phyloP scores from a whole-genome alignment of 2,329 filamentous ascomycete genomes.

The Aspergillus pseudonomiae region DNA sequence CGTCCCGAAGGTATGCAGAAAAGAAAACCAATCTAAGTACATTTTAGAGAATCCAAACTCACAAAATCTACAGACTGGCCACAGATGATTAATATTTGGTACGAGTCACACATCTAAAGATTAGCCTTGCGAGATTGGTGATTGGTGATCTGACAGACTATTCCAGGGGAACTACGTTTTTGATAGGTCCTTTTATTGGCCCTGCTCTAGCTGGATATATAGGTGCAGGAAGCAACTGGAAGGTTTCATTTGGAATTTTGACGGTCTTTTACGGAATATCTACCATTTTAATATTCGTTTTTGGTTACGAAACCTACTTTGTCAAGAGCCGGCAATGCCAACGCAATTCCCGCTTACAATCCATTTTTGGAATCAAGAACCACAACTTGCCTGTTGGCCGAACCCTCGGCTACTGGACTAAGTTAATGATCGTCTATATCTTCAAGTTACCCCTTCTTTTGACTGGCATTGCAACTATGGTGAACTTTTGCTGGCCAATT shows the following conservation, averaged over 20 bases:
- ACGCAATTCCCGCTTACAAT: slow-evolving; percentile 21
- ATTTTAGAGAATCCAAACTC: background rate
- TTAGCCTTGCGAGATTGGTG: background rate
- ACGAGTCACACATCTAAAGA: background rate
- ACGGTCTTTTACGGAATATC: slow-evolving; percentile 35
- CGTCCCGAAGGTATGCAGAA: slow-evolving; percentile 23
- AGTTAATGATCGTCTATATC: slow-evolving; percentile 28
- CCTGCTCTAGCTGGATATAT: slow-evolving; percentile 44
- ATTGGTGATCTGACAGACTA: background rate
- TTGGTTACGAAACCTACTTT: background rate
- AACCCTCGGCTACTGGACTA: slow-evolving; percentile 29
- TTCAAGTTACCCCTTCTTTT: slow-evolving; percentile 37
- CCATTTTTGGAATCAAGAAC: slow-evolving; percentile 37
- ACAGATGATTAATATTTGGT: background rate
- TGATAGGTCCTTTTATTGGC: slow-evolving; percentile 42
- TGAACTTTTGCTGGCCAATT: slow-evolving; percentile 44
- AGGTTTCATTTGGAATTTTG: slow-evolving; percentile 37
- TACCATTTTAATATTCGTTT: background rate
- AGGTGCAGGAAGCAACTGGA: slow-evolving; percentile 35
- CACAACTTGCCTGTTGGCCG: slow-evolving; percentile 30
- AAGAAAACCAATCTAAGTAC: background rate
- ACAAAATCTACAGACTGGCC: background rate
- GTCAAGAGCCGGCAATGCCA: slow-evolving; percentile 3
- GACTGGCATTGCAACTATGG: slow-evolving; percentile 36
- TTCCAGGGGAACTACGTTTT: slow-evolving; percentile 23